These are phyloP conservation scores for Fraxinus dipetala DNA, from an alignment of 305 asterid genomes.

Conservation along the genomic window DNA sequence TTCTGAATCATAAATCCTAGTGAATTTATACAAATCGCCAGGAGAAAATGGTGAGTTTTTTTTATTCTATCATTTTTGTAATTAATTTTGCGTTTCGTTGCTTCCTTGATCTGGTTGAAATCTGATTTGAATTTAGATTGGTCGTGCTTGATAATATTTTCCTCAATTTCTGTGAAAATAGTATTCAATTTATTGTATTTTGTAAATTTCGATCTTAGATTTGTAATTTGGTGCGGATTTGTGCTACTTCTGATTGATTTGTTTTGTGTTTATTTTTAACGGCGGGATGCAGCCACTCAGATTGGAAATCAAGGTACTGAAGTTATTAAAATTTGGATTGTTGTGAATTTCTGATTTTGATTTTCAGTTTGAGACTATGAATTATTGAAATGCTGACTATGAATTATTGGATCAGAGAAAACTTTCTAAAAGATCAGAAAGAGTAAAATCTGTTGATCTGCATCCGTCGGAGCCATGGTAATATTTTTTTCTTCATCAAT, in stretches of 20 bases:
- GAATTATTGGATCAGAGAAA: constrained; percentile 46
- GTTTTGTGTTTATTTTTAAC: not conserved
- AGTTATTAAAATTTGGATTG: not conserved
- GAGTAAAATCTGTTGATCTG: constrained; percentile 75
- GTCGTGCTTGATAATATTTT: not conserved
- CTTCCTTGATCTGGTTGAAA: constrained; percentile 22
- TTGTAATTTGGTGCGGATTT: not conserved
- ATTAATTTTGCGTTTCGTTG: constrained; percentile 2
- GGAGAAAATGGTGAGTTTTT: constrained; percentile 1
- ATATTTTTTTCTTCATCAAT: constrained; percentile 4
- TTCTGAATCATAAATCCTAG: not conserved
- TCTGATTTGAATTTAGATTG: constrained; percentile 8
- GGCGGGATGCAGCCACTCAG: not conserved
- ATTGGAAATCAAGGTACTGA: not conserved
- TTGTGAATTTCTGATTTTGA: not conserved
- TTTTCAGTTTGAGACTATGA: constrained; percentile 13
- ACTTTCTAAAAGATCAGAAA: constrained; percentile 74
- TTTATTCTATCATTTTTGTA: not conserved
- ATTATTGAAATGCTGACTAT: constrained; percentile 28
- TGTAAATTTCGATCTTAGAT: not conserved
- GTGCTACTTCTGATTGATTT: constrained; percentile 15
- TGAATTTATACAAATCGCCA: not conserved
- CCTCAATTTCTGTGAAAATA: not conserved
- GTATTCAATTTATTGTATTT: not conserved
- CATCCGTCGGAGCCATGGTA: constrained; percentile 92